Conservation (phyloP, 2,329 filamentous ascomycete genomes). For the Sporothrix humicola region DNA sequence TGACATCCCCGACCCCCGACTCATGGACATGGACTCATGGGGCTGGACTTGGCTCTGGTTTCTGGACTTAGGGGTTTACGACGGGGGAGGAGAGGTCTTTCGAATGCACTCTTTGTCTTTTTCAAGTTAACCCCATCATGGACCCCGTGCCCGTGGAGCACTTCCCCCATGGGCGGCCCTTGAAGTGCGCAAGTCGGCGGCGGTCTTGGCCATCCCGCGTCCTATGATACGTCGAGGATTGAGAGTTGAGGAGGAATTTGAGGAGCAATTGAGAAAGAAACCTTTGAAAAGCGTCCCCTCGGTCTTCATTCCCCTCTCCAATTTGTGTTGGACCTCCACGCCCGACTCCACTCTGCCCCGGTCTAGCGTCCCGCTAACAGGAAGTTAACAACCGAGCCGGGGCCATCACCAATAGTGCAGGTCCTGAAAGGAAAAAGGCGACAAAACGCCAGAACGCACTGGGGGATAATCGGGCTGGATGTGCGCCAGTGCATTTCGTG, state of each 20-base stretch:
- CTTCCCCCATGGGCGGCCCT: not conserved
- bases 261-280: no score
- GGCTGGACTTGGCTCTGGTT: not conserved
- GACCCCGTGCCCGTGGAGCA: not conserved
- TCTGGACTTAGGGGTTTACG: no score
- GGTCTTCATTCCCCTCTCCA: not conserved
- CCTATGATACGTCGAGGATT: slow-evolving; percentile 1
- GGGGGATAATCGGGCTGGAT: no score
- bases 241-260: not conserved
- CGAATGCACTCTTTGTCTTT: not conserved
- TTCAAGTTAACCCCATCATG: not conserved
- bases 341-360: not conserved
- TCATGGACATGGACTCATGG: not conserved
- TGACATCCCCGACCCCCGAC: not conserved
- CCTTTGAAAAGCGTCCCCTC: no score
- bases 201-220: slow-evolving; percentile 2
- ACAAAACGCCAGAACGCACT: not conserved
- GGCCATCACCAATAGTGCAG: not conserved
- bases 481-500: no score
- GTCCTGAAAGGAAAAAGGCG: no score
- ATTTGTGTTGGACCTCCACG: not conserved
- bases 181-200: not conserved
- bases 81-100: no score
- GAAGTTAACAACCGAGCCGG: slow-evolving; percentile 27
- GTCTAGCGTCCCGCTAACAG: slow-evolving; percentile 23